Evolutionary conservation across 352 stramenopile genomes (phyloP), one percentile per base, ranked within the genome.

Genomic region (Aphanomyces euteiches): DNA sequence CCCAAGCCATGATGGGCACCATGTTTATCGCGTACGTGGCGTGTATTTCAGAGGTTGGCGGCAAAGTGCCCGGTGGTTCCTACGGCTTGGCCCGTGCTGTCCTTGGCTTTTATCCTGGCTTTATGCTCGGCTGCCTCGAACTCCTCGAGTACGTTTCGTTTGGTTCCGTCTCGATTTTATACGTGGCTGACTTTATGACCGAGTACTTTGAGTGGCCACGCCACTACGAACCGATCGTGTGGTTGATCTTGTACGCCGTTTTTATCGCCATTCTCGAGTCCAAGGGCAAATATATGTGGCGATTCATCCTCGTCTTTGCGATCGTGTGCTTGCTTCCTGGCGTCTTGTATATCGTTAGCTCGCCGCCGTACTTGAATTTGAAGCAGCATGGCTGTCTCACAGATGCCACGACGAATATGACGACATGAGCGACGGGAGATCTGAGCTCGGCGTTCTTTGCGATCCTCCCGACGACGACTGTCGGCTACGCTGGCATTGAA

Each of bases 91-190:
- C 28, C 28, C 28, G 28, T 28, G 28, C 28, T 28, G 28, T 28
- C 28, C 28, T 28, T 28, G 28, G 28, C 28, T 28, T 28, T 28
- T 28, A 28, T 28, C 28, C 28, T 28, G 28, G 28, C 0, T 28
- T 28, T 28, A 28, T 28, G 28, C 28, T 28, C 28, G 28, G 28
- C 28, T 28, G 28, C 28, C 28, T 28, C 2, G 28, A 28, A 28
- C 28, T 28, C 28, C 28, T 28, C 28, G 75, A 78, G 45, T 79
- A 79, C 64, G 78, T 79, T 56, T 73, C 73, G 60, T 77, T 74
- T 53, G 75, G 74, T 0, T 68, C 75, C 1, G 61, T 72, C 8
- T 71, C 72, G 38, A 73, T 77, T 17, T 70, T 75, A 58, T 77
- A 70, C 15, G 63, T 79, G 1, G 66, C 70, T 39, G 66, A 74